Base-by-base conservation (phyloP, 257 asterid species). In the Henckelia pumila region DNA sequence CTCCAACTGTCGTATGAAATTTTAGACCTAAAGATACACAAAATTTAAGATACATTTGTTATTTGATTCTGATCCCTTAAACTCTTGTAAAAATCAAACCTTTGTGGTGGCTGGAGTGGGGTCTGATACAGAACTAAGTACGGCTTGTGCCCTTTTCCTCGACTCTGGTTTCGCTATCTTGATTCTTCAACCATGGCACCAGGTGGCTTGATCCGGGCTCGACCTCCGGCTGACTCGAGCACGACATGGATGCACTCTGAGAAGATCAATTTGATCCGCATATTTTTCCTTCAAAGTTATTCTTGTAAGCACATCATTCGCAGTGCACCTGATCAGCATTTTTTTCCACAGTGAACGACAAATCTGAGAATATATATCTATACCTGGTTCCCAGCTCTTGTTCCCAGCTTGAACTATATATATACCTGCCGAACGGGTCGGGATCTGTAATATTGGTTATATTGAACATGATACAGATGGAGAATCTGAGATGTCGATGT, bases 401-500 rank as follows among this genome's bases (percentile, higher is more conserved):
- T n/a, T n/a, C n/a, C n/a, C n/a, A n/a, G n/a, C n/a, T n/a, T n/a
- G n/a, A n/a, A n/a, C n/a, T n/a, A n/a, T n/a, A n/a, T n/a, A n/a
- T n/a, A n/a, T n/a, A n/a, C n/a, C n/a, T n/a, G n/a, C n/a, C n/a
- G n/a, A n/a, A n/a, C n/a, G n/a, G n/a, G n/a, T n/a, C n/a, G n/a
- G n/a, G n/a, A 55, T 33, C 35, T 35, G 56, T 75, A n/a, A 61
- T 56, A 69, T 56, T 61, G 24, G 26, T 75, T 22, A 59, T 71
- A 37, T 13, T 70, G 69, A 56, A 61, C 23, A 53, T 77, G 73
- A 32, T 61, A 68, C 73, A 90, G 95, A 89, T 77, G 6, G 96
- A 83, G 80, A 81, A 76, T 79, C 88, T 91, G 74, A 82, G 81
- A 71, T 86, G 78, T 56, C 81, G 82, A 53, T 93, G 96, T 61